A percentile compares a stretch with the other conserved stretches of the same genome.
Evolutionary conservation across 192 early-diverging fungal genomes (phyloP).

Genomic region (Hyaloraphidium curvatum): DNA sequence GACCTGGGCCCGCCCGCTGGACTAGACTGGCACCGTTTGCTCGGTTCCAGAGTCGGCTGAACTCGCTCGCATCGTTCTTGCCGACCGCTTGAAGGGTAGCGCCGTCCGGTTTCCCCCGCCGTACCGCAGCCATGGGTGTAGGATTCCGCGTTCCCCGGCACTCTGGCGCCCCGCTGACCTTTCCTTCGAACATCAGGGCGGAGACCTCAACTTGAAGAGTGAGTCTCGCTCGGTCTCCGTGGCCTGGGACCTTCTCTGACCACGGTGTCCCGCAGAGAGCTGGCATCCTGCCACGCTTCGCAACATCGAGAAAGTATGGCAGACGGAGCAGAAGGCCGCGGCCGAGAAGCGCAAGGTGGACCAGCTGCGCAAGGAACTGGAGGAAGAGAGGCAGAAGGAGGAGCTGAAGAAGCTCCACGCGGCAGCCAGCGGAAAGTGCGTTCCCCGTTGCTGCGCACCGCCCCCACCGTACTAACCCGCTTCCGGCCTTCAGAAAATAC

Average conservation of each 20-base stretch:
- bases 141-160: too few species aligned
- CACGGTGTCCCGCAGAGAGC: not conserved
- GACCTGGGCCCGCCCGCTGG: too few species aligned
- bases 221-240: constrained; percentile 18
- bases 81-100: too few species aligned
- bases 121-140: too few species aligned
- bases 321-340: constrained; percentile 54
- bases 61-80: too few species aligned
- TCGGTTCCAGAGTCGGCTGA: too few species aligned
- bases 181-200: too few species aligned
- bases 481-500: constrained; percentile 20
- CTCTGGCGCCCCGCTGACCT: too few species aligned
- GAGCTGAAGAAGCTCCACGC: constrained; percentile 67
- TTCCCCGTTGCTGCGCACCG: not conserved
- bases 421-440: constrained; percentile 12
- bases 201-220: constrained; percentile 77
- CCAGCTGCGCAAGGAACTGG: constrained; percentile 73
- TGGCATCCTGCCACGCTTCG: constrained; percentile 88
- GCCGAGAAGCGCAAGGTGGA: constrained; percentile 78
- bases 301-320: constrained; percentile 84
- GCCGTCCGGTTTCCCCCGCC: too few species aligned
- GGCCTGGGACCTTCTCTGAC: not conserved
- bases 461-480: not conserved
- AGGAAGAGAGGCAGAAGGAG: constrained; percentile 72
- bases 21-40: too few species aligned